Base-by-base conservation (phyloP, 2,329 filamentous ascomycete species). In the Exophiala viscosa region DNA sequence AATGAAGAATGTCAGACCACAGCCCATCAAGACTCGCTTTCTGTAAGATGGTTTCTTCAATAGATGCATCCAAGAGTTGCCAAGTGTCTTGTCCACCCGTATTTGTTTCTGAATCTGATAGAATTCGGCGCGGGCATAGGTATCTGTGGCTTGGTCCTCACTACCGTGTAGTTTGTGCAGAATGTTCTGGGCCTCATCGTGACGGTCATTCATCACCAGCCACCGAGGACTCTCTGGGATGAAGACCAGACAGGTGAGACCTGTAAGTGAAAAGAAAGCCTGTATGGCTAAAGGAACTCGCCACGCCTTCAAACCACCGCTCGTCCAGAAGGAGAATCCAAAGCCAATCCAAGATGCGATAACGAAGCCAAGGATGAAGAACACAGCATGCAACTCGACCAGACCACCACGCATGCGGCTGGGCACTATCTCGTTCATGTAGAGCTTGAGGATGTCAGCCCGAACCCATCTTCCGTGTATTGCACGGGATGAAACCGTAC, bases 21-120 rank as follows among this genome's bases (percentile, higher is more conserved):
- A 1, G 50, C 58, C 58, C 2, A 60, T 50, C n/a, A 60, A 23
- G 2, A 49, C 52, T 2, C 58, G 49, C 28, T 58, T 60, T 13
- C 58, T 46, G 34, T 58, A 60, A 8, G 52, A 56, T 1, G 58
- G 58, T 45, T 58, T 60, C 44, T 38, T 52, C 14, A 56, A 35
- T 15, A 60, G 54, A 17, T 58, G 52, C 50, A 32, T 39, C 58
- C 58, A 60, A 13, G 55, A 35, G 38, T 48, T 54, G 14, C 55
- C 55, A 18, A 60, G 38, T 3, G 58, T 60, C n/a, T 41, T 39
- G 47, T 60, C 58, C 14, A 60, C 54, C 13, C 49, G 50, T 15
- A 60, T 56, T 40, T 60, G 58, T 23, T 55, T 55, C 9, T 55
- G 39, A 33, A 57, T 70, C 36, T 60, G 55, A 36, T 48, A 55